Conservation (phyloP, 2,329 filamentous ascomycete species). For the Tolypocladium sp. region DNA sequence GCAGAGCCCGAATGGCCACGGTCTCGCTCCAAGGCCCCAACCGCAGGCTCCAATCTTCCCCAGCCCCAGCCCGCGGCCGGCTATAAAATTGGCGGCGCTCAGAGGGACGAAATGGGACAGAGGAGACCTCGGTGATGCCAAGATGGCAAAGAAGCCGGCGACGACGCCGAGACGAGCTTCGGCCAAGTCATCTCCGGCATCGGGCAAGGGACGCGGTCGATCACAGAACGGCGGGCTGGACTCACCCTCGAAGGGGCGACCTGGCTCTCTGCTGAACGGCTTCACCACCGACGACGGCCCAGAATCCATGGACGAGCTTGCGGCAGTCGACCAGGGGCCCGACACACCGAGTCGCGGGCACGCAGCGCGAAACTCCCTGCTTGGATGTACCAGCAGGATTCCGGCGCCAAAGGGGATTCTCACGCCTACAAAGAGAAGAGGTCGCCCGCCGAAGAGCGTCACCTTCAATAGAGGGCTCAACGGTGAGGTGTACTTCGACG, state of each 20-base stretch:
- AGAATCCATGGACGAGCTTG: constrained; percentile 1
- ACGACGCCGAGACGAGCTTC: constrained; percentile 9
- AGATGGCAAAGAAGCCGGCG: constrained; percentile 4
- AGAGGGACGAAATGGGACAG: constrained; percentile 29
- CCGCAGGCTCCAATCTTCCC: constrained; percentile 3
- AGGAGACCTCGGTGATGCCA: constrained; percentile 9
- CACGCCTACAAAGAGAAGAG: constrained; percentile 40
- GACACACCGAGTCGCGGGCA: constrained; percentile 4
- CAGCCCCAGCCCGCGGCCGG: constrained; percentile 11
- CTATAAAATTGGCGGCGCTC: constrained; percentile 26
- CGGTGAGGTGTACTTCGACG: constrained; percentile 42
- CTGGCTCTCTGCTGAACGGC: not conserved
- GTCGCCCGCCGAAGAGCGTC: constrained; percentile 41
- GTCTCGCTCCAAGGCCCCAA: not conserved
- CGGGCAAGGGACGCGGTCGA: not conserved
- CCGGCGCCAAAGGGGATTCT: constrained; percentile 44
- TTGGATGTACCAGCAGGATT: constrained; percentile 4
- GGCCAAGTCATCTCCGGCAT: not conserved
- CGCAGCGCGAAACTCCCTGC: not conserved
- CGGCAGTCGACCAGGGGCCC: not conserved
- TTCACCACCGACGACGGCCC: not conserved
- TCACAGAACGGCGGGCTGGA: not conserved
- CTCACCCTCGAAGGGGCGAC: not conserved
- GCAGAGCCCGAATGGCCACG: constrained; percentile 1
- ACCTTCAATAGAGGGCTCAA: constrained; percentile 33